A percentile compares a stretch with the other conserved stretches of the same genome.
Evolutionary conservation across 768 basidiomycete species (phyloP).

Genomic region (Mycena leptocephala): DNA sequence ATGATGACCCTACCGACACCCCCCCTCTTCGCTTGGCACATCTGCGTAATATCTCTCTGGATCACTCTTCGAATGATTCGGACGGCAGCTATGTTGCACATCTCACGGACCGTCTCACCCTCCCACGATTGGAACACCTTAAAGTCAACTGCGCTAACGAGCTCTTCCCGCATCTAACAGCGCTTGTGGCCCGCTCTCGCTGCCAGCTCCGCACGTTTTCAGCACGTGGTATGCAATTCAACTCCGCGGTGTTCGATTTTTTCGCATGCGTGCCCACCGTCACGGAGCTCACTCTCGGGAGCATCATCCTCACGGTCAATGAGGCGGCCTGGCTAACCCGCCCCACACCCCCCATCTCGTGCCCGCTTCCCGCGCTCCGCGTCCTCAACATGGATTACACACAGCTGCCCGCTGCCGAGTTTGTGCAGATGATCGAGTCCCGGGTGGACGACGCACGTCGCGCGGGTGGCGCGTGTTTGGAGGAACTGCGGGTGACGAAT

Average conservation of each 20-base stretch:
- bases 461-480: neutral
- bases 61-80: neutral
- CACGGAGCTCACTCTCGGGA: neutral
- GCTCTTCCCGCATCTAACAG: neutral
- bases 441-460: neutral
- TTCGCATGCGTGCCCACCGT: neutral
- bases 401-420: neutral
- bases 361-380: neutral
- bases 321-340: neutral
- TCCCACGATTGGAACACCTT: neutral
- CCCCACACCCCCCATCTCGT: neutral
- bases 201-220: neutral
- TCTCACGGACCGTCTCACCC: neutral
- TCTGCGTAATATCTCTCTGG: neutral
- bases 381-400: slow-evolving; percentile 4
- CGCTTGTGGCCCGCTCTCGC: neutral
- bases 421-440: neutral
- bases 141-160: neutral
- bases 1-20: neutral
- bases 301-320: neutral
- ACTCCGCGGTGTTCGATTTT: neutral
- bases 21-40: neutral
- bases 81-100: neutral
- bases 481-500: neutral
- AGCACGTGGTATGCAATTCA: neutral